Conservation (phyloP, 1,139 yeast species). For the Yamadazyma dushanensis region DNA sequence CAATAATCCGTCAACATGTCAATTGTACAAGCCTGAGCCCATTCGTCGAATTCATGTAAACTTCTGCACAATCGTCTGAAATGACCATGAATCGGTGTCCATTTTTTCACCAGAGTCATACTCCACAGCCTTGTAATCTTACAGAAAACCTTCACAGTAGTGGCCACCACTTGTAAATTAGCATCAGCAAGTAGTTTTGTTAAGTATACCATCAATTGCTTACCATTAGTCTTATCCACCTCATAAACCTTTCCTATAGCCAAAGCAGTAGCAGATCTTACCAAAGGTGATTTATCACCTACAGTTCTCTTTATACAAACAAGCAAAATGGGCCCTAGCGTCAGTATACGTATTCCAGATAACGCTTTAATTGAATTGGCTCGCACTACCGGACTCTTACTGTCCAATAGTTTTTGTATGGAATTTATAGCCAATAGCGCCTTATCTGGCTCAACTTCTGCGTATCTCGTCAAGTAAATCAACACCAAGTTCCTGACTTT, state of each 20-base stretch:
- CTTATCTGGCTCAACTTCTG: slow-evolving; percentile 83
- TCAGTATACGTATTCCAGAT: slow-evolving; percentile 76
- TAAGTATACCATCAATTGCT: slow-evolving; percentile 51
- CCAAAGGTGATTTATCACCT: slow-evolving; percentile 73
- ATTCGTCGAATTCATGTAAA: slow-evolving; percentile 63
- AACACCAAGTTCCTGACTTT: slow-evolving; percentile 78
- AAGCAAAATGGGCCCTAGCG: slow-evolving; percentile 76
- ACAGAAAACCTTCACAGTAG: slow-evolving; percentile 62
- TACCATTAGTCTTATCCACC: slow-evolving; percentile 30
- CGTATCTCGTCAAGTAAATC: slow-evolving; percentile 72
- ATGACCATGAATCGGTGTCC: slow-evolving; percentile 71
- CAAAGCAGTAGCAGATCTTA: slow-evolving; percentile 76
- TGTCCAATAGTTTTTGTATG: slow-evolving; percentile 78
- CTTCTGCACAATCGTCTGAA: slow-evolving; percentile 61
- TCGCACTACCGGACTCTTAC: slow-evolving; percentile 65
- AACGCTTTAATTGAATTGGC: slow-evolving; percentile 77
- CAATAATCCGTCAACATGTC: slow-evolving; percentile 69
- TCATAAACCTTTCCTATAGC: slow-evolving; percentile 68
- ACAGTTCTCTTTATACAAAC: slow-evolving; percentile 70
- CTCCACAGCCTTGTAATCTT: slow-evolving; percentile 28
- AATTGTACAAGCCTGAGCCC: slow-evolving; percentile 66
- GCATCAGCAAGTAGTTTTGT: slow-evolving; percentile 60
- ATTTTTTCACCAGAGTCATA: slow-evolving; percentile 49
- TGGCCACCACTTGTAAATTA: slow-evolving; percentile 64
- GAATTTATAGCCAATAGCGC: slow-evolving; percentile 89